Evolutionary conservation across 345 rosid genomes (phyloP).

Genomic region (Physaria fendleri): DNA sequence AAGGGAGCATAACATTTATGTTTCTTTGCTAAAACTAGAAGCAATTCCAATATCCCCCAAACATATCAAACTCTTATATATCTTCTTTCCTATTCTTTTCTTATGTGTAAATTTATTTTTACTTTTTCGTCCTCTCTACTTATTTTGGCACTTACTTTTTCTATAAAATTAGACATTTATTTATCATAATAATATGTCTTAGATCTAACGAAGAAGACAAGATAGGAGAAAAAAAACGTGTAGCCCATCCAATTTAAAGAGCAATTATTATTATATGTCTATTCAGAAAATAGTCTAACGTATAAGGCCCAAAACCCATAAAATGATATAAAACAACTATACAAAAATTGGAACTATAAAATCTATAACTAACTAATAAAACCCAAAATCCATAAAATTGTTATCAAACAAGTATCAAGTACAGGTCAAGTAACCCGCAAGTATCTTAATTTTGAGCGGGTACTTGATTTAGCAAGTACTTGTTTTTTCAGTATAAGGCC

Average conservation of each 20-base stretch:
- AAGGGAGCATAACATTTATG: conserved; percentile 10
- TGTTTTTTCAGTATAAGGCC: too few species aligned
- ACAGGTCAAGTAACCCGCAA: too few species aligned
- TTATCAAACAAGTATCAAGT: too few species aligned
- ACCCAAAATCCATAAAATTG: too few species aligned
- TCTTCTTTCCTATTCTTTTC: neutral
- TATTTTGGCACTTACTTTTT: neutral
- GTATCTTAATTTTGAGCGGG: too few species aligned
- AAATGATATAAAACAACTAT: too few species aligned
- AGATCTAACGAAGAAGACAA: neutral
- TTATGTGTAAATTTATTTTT: neutral
- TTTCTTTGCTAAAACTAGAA: conserved; percentile 25
- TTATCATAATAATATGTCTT: neutral
- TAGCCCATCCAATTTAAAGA: conserved; percentile 9
- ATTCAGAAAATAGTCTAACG: too few species aligned
- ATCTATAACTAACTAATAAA: too few species aligned
- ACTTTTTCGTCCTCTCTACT: neutral
- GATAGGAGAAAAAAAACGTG: conserved; percentile 14
- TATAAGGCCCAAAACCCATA: too few species aligned
- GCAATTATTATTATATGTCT: too few species aligned
- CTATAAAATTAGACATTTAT: neutral
- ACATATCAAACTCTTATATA: conserved; percentile 5
- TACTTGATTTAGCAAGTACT: too few species aligned
- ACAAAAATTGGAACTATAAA: too few species aligned
- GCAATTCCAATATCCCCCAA: conserved; percentile 19